These are phyloP conservation scores for Dioscorea zingiberensis DNA, from an alignment of 106 monocot genomes.

Conservation along the genomic window DNA sequence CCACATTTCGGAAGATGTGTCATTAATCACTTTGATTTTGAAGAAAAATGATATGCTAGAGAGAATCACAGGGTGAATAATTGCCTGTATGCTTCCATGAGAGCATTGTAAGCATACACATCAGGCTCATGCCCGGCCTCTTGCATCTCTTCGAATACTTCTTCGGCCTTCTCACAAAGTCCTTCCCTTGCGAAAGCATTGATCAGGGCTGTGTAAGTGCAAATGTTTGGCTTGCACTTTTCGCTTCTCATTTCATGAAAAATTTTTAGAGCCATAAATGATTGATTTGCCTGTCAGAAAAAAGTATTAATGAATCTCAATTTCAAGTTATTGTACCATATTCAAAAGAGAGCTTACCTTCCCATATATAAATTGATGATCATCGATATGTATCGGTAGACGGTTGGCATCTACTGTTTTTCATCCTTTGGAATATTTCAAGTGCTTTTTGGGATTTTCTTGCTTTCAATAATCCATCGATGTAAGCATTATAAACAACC, in stretches of 20 bases:
- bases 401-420: slow-evolving; percentile 62
- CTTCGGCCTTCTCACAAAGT: slow-evolving; percentile 86
- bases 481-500: slow-evolving; percentile 79
- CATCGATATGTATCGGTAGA: slow-evolving; percentile 71
- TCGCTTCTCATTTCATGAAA: slow-evolving; percentile 80
- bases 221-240: slow-evolving; percentile 75
- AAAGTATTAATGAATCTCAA: not conserved
- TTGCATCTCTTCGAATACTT: slow-evolving; percentile 77
- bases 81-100: slow-evolving; percentile 96
- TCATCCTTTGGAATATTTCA: slow-evolving; percentile 83
- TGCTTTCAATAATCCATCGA: slow-evolving; percentile 66
- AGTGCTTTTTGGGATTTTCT: slow-evolving; percentile 58
- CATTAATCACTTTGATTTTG: not conserved
- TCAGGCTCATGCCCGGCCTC: slow-evolving; percentile 78
- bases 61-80: not conserved
- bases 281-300: slow-evolving; percentile 57
- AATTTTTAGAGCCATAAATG: slow-evolving; percentile 55
- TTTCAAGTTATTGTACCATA: no score
- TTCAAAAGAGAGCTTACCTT: slow-evolving; percentile 15
- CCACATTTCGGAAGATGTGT: not conserved
- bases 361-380: slow-evolving; percentile 80
- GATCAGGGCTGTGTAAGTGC: slow-evolving; percentile 87
- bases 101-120: slow-evolving; percentile 90
- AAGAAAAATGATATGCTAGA: not conserved
- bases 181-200: slow-evolving; percentile 91